Base-by-base conservation (phyloP, 306 rosid species). In the Crotalaria pallida region DNA sequence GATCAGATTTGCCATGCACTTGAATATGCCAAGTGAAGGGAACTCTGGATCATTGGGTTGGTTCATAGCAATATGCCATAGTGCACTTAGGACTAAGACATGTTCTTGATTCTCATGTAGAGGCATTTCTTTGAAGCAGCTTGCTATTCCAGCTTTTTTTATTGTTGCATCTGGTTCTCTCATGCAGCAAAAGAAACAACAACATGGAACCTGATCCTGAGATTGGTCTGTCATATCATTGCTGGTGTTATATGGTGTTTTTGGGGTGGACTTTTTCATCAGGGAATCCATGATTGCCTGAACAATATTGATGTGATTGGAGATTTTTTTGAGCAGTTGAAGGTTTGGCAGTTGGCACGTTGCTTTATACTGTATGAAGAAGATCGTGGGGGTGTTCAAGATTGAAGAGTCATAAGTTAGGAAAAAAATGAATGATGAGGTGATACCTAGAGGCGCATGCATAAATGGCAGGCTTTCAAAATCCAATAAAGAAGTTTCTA, bases 181-280 rank as follows among this genome's bases (percentile, higher is more conserved):
- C 85, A 89, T 79, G 47, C 64, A 52, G 85, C 97, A 92, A 58
- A 92, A 92, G 87, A 92, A 89, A 69, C 97, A 91, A 69, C 97
- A 91, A 59, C 50, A 53, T 0, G 81, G 80, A 69, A 16, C 21
- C n/a, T 81, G 61, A 34, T 78, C 74, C 17, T 1, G 38, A 22
- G 67, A 69, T 8, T 66, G 41, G 19, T 69, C 24, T 12, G 40
- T 77, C 17, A 10, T 21, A 10, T 71, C 49, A 33, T 55, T 24
- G 26, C 11, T 52, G 67, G 18, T 59, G 60, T 55, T 67, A 13
- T 19, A 19, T 43, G 73, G 68, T 4, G 74, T 51, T 65, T 52
- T 79, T 33, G 63, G 49, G 65, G 44, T 15, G 65, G 69, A 50
- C 38, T 78, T 76, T 50, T 69, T 72, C 69, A 58, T 80, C 22